Evolutionary conservation across 73 alveolate genomes (phyloP), one percentile per base, ranked within the genome.

Genomic region (Symbiodinium pilosum): DNA sequence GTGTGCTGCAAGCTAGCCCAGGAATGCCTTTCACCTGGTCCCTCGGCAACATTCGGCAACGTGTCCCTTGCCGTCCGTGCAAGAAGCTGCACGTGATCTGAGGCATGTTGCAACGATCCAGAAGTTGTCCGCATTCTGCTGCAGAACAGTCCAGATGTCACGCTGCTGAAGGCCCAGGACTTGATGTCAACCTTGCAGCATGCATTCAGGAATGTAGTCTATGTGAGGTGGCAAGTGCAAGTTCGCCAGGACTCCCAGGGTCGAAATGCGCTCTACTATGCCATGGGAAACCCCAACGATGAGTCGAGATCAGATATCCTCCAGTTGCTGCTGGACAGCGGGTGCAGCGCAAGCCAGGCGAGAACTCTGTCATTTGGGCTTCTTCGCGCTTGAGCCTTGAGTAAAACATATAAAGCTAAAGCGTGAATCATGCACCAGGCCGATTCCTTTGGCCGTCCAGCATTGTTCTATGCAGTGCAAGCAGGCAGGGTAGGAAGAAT

Each of bases 231-330:
- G 44, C 44, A 20, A 14, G 47, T 75, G 51, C 59, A n/a, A n/a
- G 0, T 16, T 1, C 30, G 81, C 81, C 54, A 83, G 95, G 95
- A 88, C 43, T 34, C 47, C 34, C 84, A 56, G 85, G 86, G 68
- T 38, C 95, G 95, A 68, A 88, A 88, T 41, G 39, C 86, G 21
- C 43, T 88, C 68, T 88, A 88, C 95, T 88, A 88, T 42, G 95
- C 95, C 20, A 11, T 88, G 85, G 95, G 95, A 34, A 88, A 88
- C 24, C 85, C 86, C 20, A 28, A 12, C 5, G 54, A 47, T 4
- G 68, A 88, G 18, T 83, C 75, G 64, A 83, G 73, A 54, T 59
- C 40, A 71, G 95, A 88, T 43, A 88, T 88, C 68, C 34, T 88
- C 43, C 44, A 18, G 4, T 34, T 73, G 85, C 85, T 73, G 44